Conservation (phyloP, 2,329 filamentous ascomycete species). For the Fusarium floridanum region DNA sequence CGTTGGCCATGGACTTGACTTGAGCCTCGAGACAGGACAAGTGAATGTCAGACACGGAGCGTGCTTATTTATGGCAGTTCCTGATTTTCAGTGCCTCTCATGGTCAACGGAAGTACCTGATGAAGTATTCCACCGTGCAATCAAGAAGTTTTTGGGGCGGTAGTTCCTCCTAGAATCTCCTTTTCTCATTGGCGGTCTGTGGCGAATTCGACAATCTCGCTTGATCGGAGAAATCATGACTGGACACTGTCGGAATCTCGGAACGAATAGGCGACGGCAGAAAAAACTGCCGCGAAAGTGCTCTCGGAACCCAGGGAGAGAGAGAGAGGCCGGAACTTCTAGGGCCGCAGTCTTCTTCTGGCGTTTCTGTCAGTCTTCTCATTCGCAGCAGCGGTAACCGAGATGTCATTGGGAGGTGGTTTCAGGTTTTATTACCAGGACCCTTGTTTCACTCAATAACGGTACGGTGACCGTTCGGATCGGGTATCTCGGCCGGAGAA, state of each 20-base stretch:
- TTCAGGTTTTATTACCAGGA: slow-evolving; percentile 5
- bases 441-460: too few relatives aligned
- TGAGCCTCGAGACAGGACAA: too few relatives aligned
- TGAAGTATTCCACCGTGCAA: neutral
- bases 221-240: neutral
- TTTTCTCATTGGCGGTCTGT: neutral
- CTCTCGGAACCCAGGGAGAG: too few relatives aligned
- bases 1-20: too few relatives aligned
- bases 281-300: neutral
- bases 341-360: neutral
- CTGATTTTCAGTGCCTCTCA: too few relatives aligned
- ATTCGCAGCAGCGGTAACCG: neutral
- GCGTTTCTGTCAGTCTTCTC: neutral
- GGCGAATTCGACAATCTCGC: neutral
- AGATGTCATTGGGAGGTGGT: neutral
- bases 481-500: slow-evolving; percentile 28
- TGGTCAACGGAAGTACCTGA: neutral
- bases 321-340: neutral
- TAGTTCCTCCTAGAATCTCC: neutral
- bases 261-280: neutral
- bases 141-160: neutral
- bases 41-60: too few relatives aligned
- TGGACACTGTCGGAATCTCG: neutral
- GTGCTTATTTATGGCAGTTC: too few relatives aligned
- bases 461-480: too few relatives aligned